Base-by-base conservation (phyloP, 2,329 filamentous ascomycete genomes). In the Cadophora gregata region DNA sequence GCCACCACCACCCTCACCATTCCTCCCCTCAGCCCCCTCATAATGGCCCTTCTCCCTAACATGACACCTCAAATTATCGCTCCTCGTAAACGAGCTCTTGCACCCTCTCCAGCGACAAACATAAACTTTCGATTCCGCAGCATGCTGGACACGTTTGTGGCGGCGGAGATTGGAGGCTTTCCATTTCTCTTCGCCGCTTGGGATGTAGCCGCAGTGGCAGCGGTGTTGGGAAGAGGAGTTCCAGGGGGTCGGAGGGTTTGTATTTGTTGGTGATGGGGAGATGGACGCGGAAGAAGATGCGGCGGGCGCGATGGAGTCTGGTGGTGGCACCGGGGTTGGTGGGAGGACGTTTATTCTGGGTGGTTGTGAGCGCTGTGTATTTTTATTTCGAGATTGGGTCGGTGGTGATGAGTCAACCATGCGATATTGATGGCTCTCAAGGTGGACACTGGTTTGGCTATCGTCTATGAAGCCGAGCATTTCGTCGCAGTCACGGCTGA, bases 21-120 rank as follows among this genome's bases (percentile, higher is more conserved):
- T 19, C 7, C 12, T 16, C 4, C 27, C 7, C 58, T 25, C 45
- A 16, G 33, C 61, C 14, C 47, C 58, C 33, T 62, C 62, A 47
- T 62, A 58, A 67, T 74, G 69, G 10, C 69, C 67, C 45, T 72
- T 73, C 27, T 69, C 69, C 64, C 68, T 69, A 56, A 50, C 58
- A 64, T 75, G 73, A 29, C 63, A 66, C 51, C 69, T 70, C 62
- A 74, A 59, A 67, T 75, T 75, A 66, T 74, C 73, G 8, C 61
- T 71, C 64, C 74, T 68, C 6, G 67, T 72, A 48, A 75, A 75
- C 1, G 56, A 63, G 24, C 60, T 71, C 51, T 47, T 64, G 47
- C 74, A 76, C 1, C 70, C 71, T 1, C 33, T 31, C 38, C 67
- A 71, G 1, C 29, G 31, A 61, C 74, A 76, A 1, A 27, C 21